Conservation (phyloP, 495 filamentous ascomycete genomes). For the Aspergillus conjunctus region DNA sequence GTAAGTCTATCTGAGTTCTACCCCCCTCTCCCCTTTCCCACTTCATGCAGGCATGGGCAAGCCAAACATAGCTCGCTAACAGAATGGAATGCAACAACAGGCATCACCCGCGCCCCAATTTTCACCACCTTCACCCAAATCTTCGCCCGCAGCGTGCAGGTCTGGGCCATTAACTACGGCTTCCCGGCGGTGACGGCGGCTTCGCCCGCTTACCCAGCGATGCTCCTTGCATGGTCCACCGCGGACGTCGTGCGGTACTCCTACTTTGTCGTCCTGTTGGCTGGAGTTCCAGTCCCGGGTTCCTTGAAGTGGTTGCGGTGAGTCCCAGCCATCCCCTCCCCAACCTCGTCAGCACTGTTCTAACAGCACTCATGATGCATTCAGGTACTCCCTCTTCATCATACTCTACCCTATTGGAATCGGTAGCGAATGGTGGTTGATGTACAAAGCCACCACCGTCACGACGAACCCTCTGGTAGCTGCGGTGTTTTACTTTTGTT, state of each 20-base stretch:
- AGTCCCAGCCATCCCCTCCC: slow-evolving; percentile 12
- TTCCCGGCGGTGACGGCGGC: slow-evolving; percentile 40
- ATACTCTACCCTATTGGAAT: slow-evolving; percentile 59
- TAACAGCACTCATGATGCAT: background rate
- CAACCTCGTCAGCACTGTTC: background rate
- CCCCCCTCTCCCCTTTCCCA: background rate
- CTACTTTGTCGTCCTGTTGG: slow-evolving; percentile 51
- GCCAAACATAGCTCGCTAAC: slow-evolving; percentile 22
- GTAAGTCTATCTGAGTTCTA: slow-evolving; percentile 9
- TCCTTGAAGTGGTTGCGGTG: slow-evolving; percentile 47
- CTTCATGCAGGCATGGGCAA: background rate
- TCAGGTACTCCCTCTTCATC: slow-evolving; percentile 55
- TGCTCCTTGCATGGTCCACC: slow-evolving; percentile 56
- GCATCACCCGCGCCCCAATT: slow-evolving; percentile 54
- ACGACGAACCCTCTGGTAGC: slow-evolving; percentile 28
- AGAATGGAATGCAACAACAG: slow-evolving; percentile 25
- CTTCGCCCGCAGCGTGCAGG: slow-evolving; percentile 54
- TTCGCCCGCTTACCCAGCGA: slow-evolving; percentile 42
- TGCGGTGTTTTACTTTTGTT: slow-evolving; percentile 43
- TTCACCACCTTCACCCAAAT: slow-evolving; percentile 57
- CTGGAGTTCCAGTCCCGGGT: slow-evolving; percentile 32
- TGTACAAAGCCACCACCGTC: slow-evolving; percentile 39
- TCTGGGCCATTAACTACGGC: slow-evolving; percentile 50
- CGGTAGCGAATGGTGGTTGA: slow-evolving; percentile 51
- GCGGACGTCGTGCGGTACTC: slow-evolving; percentile 55